These are phyloP conservation scores for Aspergillus sparsus DNA, from an alignment of 495 filamentous ascomycete genomes.

Conservation along the genomic window DNA sequence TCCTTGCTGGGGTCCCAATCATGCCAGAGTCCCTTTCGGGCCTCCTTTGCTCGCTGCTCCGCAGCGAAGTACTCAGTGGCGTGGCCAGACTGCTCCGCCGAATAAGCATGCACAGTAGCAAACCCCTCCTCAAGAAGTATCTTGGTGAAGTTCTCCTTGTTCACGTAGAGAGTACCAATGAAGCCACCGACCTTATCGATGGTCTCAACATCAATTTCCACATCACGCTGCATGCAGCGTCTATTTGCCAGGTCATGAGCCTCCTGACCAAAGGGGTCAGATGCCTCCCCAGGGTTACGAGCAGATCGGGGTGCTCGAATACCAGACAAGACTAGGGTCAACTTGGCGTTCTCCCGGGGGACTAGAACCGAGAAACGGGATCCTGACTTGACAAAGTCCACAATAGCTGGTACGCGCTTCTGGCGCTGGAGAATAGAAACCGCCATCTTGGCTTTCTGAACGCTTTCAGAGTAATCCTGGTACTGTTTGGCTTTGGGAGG, in stretches of 20 bases:
- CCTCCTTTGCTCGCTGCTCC: conserved; percentile 84
- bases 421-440: conserved; percentile 82
- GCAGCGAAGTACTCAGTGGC: conserved; percentile 84
- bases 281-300: conserved; percentile 73
- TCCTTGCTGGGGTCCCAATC: conserved; percentile 90
- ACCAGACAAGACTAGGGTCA: conserved; percentile 93
- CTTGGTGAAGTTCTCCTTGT: conserved; percentile 96
- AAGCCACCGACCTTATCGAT: conserved; percentile 97
- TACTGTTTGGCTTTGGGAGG: conserved; percentile 75
- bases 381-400: conserved; percentile 96
- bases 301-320: conserved; percentile 91
- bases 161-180: conserved; percentile 91
- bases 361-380: conserved; percentile 92
- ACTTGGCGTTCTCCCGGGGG: conserved; percentile 88
- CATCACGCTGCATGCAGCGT: conserved; percentile 89
- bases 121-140: conserved; percentile 90
- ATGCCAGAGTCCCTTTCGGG: conserved; percentile 83
- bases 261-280: conserved; percentile 94
- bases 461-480: conserved; percentile 84
- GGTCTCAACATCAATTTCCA: conserved; percentile 93
- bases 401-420: conserved; percentile 88
- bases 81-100: conserved; percentile 92
- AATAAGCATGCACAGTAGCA: conserved; percentile 88
- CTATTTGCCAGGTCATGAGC: conserved; percentile 86
- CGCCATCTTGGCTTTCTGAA: conserved; percentile 94